phyloP scores from a whole-genome alignment of 208 protist species.

The Trypanosoma brucei region DNA sequence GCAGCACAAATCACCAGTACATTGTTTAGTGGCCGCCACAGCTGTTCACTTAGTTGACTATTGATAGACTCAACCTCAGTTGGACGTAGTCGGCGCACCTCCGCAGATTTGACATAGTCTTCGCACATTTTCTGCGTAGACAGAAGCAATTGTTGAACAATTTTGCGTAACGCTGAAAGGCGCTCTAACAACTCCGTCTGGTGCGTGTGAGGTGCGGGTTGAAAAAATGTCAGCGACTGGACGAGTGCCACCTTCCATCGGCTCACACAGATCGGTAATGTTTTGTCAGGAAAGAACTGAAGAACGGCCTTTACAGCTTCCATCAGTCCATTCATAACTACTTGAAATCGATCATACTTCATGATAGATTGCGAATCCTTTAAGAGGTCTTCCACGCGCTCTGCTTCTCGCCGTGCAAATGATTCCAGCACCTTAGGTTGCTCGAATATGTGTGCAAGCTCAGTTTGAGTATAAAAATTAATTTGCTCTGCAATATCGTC shows the following conservation, averaged over 20 bases:
- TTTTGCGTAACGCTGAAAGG: conserved; percentile 14
- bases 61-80: conserved; percentile 21
- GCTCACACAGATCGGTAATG: conserved; percentile 32
- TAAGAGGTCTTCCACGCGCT: conserved; percentile 4
- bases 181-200: conserved; percentile 22
- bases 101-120: conserved; percentile 34
- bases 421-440: conserved; percentile 15
- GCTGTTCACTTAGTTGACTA: conserved; percentile 23
- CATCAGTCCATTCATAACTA: conserved; percentile 13
- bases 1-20: conserved; percentile 27
- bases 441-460: conserved; percentile 17
- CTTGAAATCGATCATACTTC: conserved; percentile 17
- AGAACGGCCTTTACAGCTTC: conserved; percentile 28
- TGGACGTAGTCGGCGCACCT: conserved; percentile 29
- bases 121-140: conserved; percentile 27
- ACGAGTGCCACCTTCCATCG: conserved; percentile 35
- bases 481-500: conserved; percentile 16
- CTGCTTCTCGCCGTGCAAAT: conserved; percentile 21
- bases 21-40: conserved; percentile 42
- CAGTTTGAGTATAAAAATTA: conserved; percentile 9
- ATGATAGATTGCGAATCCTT: conserved; percentile 4
- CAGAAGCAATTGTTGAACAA: conserved; percentile 28
- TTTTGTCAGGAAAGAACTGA: conserved; percentile 48
- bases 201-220: conserved; percentile 1
- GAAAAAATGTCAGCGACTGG: conserved; percentile 20